Percentiles rank a stretch among this genome's conserved stretches.
phyloP scores from a whole-genome alignment of 306 rosid species.

The Crataegus laevigata region DNA sequence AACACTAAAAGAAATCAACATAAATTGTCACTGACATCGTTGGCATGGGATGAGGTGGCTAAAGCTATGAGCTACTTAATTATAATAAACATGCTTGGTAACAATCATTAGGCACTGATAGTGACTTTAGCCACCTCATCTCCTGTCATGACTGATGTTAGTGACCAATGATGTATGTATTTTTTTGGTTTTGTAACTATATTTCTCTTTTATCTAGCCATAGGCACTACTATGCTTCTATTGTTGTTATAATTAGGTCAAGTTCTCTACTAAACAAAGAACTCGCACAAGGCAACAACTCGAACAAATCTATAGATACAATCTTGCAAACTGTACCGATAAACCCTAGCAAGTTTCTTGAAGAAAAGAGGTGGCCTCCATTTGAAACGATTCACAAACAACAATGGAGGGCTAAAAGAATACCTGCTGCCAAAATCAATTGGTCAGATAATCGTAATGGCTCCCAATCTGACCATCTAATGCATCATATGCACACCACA shows the following conservation, averaged over 20 bases:
- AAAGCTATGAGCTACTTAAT: no score
- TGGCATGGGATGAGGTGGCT: no score
- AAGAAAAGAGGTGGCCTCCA: constrained; percentile 48
- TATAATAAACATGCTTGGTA: no score
- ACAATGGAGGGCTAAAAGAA: constrained; percentile 19
- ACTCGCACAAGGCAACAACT: not conserved
- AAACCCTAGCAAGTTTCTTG: constrained; percentile 28
- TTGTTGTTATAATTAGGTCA: not conserved
- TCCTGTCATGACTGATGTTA: no score
- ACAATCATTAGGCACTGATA: no score
- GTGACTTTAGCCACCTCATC: no score
- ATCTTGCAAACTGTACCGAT: not conserved
- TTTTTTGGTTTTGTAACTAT: no score
- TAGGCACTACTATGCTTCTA: not conserved
- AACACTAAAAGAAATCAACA: no score
- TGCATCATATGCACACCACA: constrained; percentile 21
- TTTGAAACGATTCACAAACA: constrained; percentile 18
- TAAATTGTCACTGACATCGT: no score
- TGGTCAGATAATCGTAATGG: not conserved
- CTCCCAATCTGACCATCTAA: constrained; percentile 10
- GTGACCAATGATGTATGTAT: no score
- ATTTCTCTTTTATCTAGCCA: not conserved
- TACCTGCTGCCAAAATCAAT: constrained; percentile 14
- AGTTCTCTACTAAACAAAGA: not conserved
- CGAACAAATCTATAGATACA: no score